Evolutionary conservation across 139 green algal species (phyloP), one percentile per base, ranked within the genome.

Genomic region (Asterochloris erici): DNA sequence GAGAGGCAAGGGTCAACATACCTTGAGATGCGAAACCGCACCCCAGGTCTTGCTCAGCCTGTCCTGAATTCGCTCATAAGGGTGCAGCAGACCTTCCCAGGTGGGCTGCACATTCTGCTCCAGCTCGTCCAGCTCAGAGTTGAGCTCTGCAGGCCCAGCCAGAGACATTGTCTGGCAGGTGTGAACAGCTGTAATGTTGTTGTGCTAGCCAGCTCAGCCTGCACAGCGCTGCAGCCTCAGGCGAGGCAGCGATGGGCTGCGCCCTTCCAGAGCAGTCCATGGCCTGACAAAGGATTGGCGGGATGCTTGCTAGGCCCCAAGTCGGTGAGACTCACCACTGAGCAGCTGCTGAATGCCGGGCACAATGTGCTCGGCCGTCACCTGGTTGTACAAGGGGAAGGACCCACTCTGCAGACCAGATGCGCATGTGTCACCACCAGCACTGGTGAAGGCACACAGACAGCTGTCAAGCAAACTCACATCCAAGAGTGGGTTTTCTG

Each of bases 11-110:
- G 14, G 14, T 69, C 63, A 14, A 69, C 14, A 16, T 21, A 90
- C 90, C 92, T 99, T 99, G 26, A 99, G 93, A 87, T 99, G 96
- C 47, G 74, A 89, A 14, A 99, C 95, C 27, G 94, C 90, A 84
- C 95, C 94, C 96, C 96, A 99, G 14, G 92, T 89, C 27, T 93
- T 84, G 68, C 87, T 84, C 68, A 98, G 90, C 15, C 88, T 87
- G 89, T 98, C 96, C 0, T 77, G 82, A 14, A 99, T 90, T 28
- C 87, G 85, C 88, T 99, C 96, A 71, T 98, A 83, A 0, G 96
- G 95, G 81, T 96, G 87, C 76, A 97, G 92, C 47, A 99, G 88
- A 0, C 80, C 89, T 38, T 90, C 73, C 94, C 96, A 99, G 14
- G 85, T 93, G 9, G 91, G 87, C 73, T 85, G 29, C 16, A 95